Percentiles rank a stretch among this genome's conserved stretches.
Evolutionary conservation across 495 filamentous ascomycete species (phyloP).

Genomic region (Xylaria cubensis): DNA sequence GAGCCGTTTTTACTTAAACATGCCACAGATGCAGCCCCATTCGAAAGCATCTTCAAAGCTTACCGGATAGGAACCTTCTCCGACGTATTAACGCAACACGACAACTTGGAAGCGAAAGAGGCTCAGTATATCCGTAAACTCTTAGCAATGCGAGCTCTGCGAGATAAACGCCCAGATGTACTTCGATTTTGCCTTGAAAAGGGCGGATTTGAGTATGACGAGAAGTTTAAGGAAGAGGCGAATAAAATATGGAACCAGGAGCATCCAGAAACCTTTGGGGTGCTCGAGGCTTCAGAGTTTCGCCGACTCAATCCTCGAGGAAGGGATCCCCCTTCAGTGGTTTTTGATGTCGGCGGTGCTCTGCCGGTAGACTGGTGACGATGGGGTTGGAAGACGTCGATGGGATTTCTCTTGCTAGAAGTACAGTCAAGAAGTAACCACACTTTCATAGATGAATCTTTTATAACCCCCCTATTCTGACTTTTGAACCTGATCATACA

Average conservation of each 20-base stretch:
- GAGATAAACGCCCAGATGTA: conserved; percentile 10
- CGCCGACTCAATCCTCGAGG: background rate
- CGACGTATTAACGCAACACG: conserved; percentile 15
- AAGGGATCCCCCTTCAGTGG: background rate
- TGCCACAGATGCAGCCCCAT: conserved; percentile 17
- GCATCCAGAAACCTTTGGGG: conserved; percentile 3
- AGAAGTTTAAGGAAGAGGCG: conserved; percentile 17
- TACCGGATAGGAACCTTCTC: conserved; percentile 18
- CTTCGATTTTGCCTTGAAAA: conserved; percentile 8
- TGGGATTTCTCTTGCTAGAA: no score
- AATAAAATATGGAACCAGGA: background rate
- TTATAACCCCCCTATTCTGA: no score
- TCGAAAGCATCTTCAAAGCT: conserved; percentile 23
- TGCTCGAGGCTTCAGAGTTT: conserved; percentile 14
- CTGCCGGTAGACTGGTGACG: background rate
- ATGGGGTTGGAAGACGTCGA: background rate
- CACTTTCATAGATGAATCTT: no score
- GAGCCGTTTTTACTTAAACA: background rate
- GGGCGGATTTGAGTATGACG: conserved; percentile 22
- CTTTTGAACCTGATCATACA: no score
- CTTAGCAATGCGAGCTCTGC: no score
- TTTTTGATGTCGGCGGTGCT: background rate
- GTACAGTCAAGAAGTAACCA: no score
- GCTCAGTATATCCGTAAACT: background rate
- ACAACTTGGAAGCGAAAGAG: conserved; percentile 1